Base-by-base conservation (phyloP, 352 stramenopile species). In the Chrysophaeum taylorii region DNA sequence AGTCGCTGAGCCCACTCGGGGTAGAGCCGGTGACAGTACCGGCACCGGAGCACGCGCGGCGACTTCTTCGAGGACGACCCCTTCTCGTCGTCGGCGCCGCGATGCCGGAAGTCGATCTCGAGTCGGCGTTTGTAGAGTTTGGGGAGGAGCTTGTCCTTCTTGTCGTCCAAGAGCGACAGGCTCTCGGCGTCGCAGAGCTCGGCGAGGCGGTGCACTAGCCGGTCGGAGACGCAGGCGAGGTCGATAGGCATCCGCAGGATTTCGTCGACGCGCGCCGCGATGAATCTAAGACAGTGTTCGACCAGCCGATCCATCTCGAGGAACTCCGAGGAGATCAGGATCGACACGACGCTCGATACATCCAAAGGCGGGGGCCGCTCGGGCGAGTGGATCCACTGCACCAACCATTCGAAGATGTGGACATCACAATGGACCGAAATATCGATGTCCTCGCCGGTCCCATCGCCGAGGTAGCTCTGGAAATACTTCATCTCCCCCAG, bases 381-480 rank as follows among this genome's bases (percentile, higher is more conserved):
- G 38, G 67, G 75, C 42, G 82, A 70, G 33, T 92, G 83, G 73
- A 94, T 92, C 75, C 92, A 93, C 54, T 88, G 74, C 43, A 94
- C 84, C 29, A 95, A 80, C 78, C 89, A 90, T 76, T 92, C 88
- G 68, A 95, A 94, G 68, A 94, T 89, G 71, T 92, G 80, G 25
- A 94, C 84, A 76, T 95, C 89, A 72, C 88, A 95, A 71, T 94
- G 87, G 70, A 95, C 88, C 12, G 84, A 91, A 67, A 95, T 94
- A 77, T 94, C 87, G 72, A 94, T 91, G 75, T 94, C 88, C 64
- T 95, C 86, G 74, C 85, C 82, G 73, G 86, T 88, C 50, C 80
- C 77, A 52, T 87, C 81, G 72, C 85, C 87, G 25, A 92, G 74
- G 37, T 89, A 92, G n/a, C 79, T 71, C 48, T 79, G 82, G 75